These are phyloP conservation scores for Oenanthe sinensis DNA, from an alignment of 129 eudicot genomes.

Conservation along the genomic window DNA sequence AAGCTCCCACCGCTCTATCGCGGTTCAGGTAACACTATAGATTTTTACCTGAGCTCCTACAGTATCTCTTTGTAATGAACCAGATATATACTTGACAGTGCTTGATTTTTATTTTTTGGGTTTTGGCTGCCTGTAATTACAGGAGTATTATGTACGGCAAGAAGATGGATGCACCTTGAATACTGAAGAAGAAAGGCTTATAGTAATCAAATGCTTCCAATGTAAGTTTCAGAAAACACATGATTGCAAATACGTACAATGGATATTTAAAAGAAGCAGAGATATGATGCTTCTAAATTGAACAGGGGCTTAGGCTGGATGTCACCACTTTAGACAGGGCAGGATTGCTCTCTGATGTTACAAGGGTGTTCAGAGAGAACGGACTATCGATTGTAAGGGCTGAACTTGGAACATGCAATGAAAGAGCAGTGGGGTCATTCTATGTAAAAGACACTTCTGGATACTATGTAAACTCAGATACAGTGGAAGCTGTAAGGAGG, in stretches of 20 bases:
- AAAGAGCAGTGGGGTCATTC: slow-evolving; percentile 70
- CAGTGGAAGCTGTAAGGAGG: slow-evolving; percentile 40
- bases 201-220: slow-evolving; percentile 57
- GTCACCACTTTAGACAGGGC: slow-evolving; percentile 49
- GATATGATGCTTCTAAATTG: neutral
- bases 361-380: slow-evolving; percentile 70
- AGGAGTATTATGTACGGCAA: slow-evolving; percentile 78
- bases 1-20: slow-evolving; percentile 49
- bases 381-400: slow-evolving; percentile 70
- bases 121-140: slow-evolving; percentile 1
- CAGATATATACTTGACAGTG: neutral
- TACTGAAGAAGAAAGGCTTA: slow-evolving; percentile 42
- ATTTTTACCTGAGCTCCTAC: neutral
- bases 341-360: slow-evolving; percentile 78
- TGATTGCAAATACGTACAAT: neutral
- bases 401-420: slow-evolving; percentile 54
- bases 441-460: slow-evolving; percentile 56
- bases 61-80: neutral
- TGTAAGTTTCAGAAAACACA: slow-evolving; percentile 23
- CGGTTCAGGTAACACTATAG: slow-evolving; percentile 48
- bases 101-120: neutral
- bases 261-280: neutral
- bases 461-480: slow-evolving; percentile 28
- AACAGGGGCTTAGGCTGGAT: slow-evolving; percentile 75
- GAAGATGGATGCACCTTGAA: slow-evolving; percentile 47